A percentile compares a stretch with the other conserved stretches of the same genome.
Evolutionary conservation across 805 yeast genomes (phyloP).

Genomic region (Candida vartiovaarae): DNA sequence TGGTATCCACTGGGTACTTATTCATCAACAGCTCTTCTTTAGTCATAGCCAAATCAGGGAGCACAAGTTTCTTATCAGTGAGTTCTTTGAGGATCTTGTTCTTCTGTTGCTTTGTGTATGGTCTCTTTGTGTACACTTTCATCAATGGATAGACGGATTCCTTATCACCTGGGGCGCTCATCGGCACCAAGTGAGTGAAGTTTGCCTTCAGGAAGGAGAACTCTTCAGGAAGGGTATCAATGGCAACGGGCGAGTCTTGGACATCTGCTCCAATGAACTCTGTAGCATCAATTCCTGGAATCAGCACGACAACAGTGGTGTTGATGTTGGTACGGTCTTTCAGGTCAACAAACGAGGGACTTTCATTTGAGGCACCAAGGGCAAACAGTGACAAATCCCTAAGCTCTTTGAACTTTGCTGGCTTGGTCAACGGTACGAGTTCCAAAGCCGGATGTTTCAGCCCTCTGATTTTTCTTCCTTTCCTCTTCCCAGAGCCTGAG

Average conservation of each 20-base stretch:
- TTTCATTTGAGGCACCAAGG: conserved; percentile 23
- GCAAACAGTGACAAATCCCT: conserved; percentile 24
- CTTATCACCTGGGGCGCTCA: conserved; percentile 61
- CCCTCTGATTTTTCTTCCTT: conserved; percentile 28
- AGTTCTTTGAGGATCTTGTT: conserved; percentile 27
- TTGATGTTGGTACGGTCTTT: conserved; percentile 39
- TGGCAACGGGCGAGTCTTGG: neutral
- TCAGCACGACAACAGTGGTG: conserved; percentile 51
- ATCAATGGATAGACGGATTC: conserved; percentile 47
- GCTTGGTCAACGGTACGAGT: conserved; percentile 24
- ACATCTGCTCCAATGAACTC: conserved; percentile 33
- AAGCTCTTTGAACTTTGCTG: conserved; percentile 12
- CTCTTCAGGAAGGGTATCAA: conserved; percentile 1
- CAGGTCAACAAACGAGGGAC: conserved; percentile 44
- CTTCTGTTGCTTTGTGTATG: conserved; percentile 51
- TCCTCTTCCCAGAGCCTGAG: neutral
- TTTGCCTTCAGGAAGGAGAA: conserved; percentile 26
- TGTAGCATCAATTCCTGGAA: conserved; percentile 54
- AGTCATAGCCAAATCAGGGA: conserved; percentile 48
- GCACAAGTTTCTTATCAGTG: conserved; percentile 28
- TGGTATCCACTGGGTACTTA: conserved; percentile 44
- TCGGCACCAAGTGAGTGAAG: conserved; percentile 41
- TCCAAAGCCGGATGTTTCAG: conserved; percentile 26
- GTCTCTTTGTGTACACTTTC: conserved; percentile 48
- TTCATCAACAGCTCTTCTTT: conserved; percentile 40